Percentiles rank a stretch among this genome's conserved stretches.
phyloP scores from a whole-genome alignment of 306 rosid species.

The Elaeagnus macrophylla region DNA sequence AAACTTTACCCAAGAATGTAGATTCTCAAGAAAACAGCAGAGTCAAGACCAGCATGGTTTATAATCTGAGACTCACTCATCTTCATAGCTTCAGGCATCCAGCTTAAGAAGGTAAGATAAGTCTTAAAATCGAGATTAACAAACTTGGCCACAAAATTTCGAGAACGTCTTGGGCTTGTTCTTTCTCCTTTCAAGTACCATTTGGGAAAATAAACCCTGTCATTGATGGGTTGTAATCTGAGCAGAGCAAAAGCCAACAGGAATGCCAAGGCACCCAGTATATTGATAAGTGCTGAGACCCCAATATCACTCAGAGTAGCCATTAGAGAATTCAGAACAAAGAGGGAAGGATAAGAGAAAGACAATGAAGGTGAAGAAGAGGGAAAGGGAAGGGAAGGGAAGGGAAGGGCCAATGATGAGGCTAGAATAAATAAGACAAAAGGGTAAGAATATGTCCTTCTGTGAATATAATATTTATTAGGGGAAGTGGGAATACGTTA shows the following conservation, averaged over 20 bases:
- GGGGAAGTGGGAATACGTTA: conserved; percentile 5
- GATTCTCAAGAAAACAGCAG: conserved; percentile 91
- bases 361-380: conserved; percentile 2
- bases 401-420: conserved; percentile 6
- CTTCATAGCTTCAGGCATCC: conserved; percentile 95
- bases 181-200: conserved; percentile 73
- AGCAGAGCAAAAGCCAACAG: conserved; percentile 80
- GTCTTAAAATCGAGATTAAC: conserved; percentile 74
- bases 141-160: conserved; percentile 67
- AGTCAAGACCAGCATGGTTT: conserved; percentile 88
- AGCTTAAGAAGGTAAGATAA: conserved; percentile 69
- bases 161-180: conserved; percentile 53
- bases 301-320: conserved; percentile 82
- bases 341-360: conserved; percentile 5
- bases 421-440: conserved; percentile 13
- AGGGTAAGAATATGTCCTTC: conserved; percentile 24
- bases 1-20: conserved; percentile 65
- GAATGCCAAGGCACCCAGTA: conserved; percentile 62
- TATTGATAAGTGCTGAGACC: conserved; percentile 77
- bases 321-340: conserved; percentile 38
- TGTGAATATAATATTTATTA: conserved; percentile 11
- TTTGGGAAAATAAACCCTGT: conserved; percentile 85
- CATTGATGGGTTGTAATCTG: conserved; percentile 84
- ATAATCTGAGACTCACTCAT: conserved; percentile 75
- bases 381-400: background rate